phyloP scores from a whole-genome alignment of 306 rosid species.

The Lathyrus aphaca region DNA sequence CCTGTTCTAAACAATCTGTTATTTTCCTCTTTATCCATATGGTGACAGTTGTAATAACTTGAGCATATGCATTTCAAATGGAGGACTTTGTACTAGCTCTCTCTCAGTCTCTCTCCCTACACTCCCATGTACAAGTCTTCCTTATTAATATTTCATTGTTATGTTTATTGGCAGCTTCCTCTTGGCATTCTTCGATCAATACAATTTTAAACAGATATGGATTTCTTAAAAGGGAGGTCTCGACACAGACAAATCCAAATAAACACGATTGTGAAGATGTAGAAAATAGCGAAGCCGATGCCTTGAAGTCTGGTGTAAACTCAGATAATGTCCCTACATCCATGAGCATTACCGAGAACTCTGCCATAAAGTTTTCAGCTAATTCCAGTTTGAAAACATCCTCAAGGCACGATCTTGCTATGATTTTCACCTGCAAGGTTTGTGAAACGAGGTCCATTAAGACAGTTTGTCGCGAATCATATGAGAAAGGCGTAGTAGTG shows the following conservation, averaged over 20 bases:
- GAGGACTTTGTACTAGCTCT: constrained; percentile 1
- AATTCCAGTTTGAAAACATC: constrained; percentile 65
- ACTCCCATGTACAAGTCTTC: background rate
- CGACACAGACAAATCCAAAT: constrained; percentile 43
- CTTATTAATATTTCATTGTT: constrained; percentile 12
- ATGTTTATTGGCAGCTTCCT: constrained; percentile 54
- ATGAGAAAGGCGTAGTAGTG: constrained; percentile 88
- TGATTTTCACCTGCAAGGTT: constrained; percentile 91
- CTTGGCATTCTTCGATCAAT: constrained; percentile 48
- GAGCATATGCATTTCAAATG: constrained; percentile 21
- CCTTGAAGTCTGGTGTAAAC: constrained; percentile 31
- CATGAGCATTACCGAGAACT: constrained; percentile 24
- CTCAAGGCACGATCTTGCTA: constrained; percentile 90
- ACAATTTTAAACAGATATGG: constrained; percentile 45
- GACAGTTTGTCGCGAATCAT: constrained; percentile 73
- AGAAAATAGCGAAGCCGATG: constrained; percentile 39
- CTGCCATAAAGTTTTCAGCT: constrained; percentile 50
- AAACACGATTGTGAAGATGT: constrained; percentile 47
- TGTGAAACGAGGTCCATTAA: constrained; percentile 89
- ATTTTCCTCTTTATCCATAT: constrained; percentile 1
- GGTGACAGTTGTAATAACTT: background rate
- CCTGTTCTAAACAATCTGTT: constrained; percentile 11
- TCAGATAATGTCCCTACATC: constrained; percentile 37
- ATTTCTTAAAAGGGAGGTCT: constrained; percentile 45
- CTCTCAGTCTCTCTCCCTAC: background rate